Evolutionary conservation across 257 asterid species (phyloP), one percentile per base, ranked within the genome.

Genomic region (Knoxia roxburghii): DNA sequence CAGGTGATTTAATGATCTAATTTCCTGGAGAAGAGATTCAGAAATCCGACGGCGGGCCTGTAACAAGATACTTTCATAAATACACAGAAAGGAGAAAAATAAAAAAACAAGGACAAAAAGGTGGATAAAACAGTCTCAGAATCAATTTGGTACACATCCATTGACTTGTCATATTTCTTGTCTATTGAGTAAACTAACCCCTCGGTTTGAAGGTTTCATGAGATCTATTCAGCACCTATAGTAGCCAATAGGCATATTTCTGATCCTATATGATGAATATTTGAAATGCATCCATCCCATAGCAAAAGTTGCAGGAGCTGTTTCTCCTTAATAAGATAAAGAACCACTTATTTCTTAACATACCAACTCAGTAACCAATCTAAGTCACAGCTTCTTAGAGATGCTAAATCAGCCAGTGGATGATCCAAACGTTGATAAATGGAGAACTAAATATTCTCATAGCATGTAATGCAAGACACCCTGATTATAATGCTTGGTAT

Each of bases 41-140:
- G 90, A 74, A 41, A 90, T 85, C 78, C 18, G 77, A 63, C 61
- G 76, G 60, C 97, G 96, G 20, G 85, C 89, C 99, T 93, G 88
- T 18, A 75, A 74, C 41, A n/a, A 73, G 33, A 33, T 24, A 51
- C 9, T 32, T 67, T 50, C n/a, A 56, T 68, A 61, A 55, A 29
- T 73, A 53, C 2, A 55, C 2, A 55, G 27, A 17, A 9, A 55
- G 9, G 27, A 10, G 7, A 26, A 46, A 1, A 73, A 65, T 51
- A 54, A 60, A 52, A 39, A 5, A 27, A 55, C 12, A 5, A 55
- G 46, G 54, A 27, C 23, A 52, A 23, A 51, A 37, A 26, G 1
- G 33, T n/a, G 49, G n/a, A 2, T 10, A 15, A 15, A 40, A 20
- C 41, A 33, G 56, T 46, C 33, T 18, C 52, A 50, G 49, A 50